Evolutionary conservation across 2,329 filamentous ascomycete genomes (phyloP).

Genomic region (Botrytis byssoidea): DNA sequence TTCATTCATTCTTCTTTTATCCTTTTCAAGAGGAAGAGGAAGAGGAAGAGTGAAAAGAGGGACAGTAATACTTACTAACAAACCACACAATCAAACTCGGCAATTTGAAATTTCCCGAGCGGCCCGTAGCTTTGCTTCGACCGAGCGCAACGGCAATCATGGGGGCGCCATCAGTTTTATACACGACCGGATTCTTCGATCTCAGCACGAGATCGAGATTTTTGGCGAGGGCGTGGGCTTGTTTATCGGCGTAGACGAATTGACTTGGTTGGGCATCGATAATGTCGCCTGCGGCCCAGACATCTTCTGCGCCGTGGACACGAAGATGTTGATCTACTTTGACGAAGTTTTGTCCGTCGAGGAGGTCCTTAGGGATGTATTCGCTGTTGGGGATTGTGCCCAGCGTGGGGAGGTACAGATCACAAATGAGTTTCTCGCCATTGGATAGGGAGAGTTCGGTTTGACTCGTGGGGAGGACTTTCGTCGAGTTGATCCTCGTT

Average conservation of each 20-base stretch:
- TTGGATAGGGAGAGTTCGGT: constrained; percentile 49
- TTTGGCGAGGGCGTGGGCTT: constrained; percentile 29
- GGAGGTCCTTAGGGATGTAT: constrained; percentile 48
- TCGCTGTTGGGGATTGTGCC: constrained; percentile 56
- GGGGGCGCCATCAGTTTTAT: constrained; percentile 29
- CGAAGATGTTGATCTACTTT: constrained; percentile 52
- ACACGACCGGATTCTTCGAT: constrained; percentile 28
- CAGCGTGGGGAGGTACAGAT: constrained; percentile 57
- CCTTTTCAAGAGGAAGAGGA: no score
- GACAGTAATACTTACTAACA: constrained; percentile 28
- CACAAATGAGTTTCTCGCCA: constrained; percentile 50
- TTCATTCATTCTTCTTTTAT: no score
- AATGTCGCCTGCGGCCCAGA: constrained; percentile 36
- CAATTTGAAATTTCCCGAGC: constrained; percentile 30
- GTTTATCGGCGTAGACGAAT: constrained; percentile 29
- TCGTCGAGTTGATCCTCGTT: constrained; percentile 43
- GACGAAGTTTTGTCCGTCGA: constrained; percentile 48
- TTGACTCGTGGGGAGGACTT: constrained; percentile 44
- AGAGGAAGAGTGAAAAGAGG: neutral
- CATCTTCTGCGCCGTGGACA: constrained; percentile 44
- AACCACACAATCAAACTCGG: constrained; percentile 34
- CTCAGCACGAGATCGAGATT: constrained; percentile 34
- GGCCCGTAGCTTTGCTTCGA: constrained; percentile 31
- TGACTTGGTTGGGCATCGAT: constrained; percentile 30
- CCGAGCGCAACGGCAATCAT: constrained; percentile 34